Evolutionary conservation across 2,329 filamentous ascomycete genomes (phyloP), one percentile per base, ranked within the genome.

Genomic region (Stagonosporopsis rhizophila): DNA sequence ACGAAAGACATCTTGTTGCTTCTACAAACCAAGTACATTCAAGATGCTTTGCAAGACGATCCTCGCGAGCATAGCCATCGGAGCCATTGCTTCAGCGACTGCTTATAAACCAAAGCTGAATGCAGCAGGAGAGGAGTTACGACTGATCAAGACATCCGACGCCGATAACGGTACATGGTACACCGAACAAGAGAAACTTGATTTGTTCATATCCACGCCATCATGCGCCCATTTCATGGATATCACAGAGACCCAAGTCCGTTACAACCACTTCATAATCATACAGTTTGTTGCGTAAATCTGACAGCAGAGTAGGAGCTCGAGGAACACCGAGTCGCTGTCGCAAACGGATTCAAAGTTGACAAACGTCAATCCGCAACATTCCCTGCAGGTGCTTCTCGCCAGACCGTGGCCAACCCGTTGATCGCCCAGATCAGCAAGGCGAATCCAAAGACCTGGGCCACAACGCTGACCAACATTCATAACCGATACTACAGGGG

Each of bases 401-500:
- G 61, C 25, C 56, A 61, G 23, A n/a, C 55, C 14, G 37, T 51
- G 15, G 56, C 58, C 7, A 56, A 40, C 7, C 52, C 60, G 2
- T 27, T 65, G 25, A 52, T 61, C 20, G 28, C 41, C 32, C 45
- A 58, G 17, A 60, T 65, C 34, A 58, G 48, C 52, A 63, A 65
- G 32, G 47, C 56, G 1, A 65, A 65, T 25, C 44, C 62, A 4
- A 56, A 58, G 37, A 59, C 55, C 4, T 61, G 55, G 46, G 48
- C 59, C 17, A 52, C 58, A 9, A 61, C 60, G 12, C 60, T 63
- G 35, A 54, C 56, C 30, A 54, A 44, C 23, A 63, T 56, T 12
- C 55, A 65, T 25, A 65, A 63, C 44, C 58, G 62, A 14, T 65
- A 63, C 44, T 65, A 65, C 49, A 44, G 23, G 6, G 47, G 53